Conservation (phyloP, 257 asterid genomes). For the Pogostemon cablin region DNA sequence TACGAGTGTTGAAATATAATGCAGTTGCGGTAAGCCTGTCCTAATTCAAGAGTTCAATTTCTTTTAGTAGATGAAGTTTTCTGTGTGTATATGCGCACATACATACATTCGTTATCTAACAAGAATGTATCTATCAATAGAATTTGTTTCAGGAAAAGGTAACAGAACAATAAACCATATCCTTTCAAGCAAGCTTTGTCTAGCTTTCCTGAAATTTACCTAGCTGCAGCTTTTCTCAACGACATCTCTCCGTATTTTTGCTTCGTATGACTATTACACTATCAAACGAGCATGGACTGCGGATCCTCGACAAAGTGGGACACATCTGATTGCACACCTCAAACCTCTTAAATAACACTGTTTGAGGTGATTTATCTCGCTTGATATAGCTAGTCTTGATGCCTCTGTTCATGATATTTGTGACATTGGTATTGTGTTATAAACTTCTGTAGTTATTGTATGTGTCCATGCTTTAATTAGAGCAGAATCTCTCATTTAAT, state of each 20-base stretch:
- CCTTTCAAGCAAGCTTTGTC: slow-evolving; percentile 75
- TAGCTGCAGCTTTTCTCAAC: slow-evolving; percentile 57
- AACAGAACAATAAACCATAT: slow-evolving; percentile 42
- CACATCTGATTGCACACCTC: slow-evolving; percentile 48
- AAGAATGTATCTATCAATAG: slow-evolving; percentile 57
- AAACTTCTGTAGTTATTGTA: too few relatives aligned
- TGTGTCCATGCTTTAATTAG: too few relatives aligned
- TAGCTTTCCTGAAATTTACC: slow-evolving; percentile 64
- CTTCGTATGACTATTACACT: slow-evolving; percentile 94
- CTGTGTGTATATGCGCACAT: background rate
- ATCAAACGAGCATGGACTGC: slow-evolving; percentile 86
- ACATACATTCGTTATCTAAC: too few relatives aligned
- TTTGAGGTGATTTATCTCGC: slow-evolving; percentile 14
- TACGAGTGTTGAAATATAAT: slow-evolving; percentile 44
- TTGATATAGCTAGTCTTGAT: background rate
- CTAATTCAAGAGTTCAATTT: background rate
- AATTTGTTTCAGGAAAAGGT: slow-evolving; percentile 39
- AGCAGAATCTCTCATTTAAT: too few relatives aligned
- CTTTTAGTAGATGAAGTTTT: background rate
- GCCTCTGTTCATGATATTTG: too few relatives aligned
- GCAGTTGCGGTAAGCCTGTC: slow-evolving; percentile 55
- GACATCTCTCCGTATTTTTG: slow-evolving; percentile 90
- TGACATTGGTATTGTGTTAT: too few relatives aligned
- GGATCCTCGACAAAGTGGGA: slow-evolving; percentile 62
- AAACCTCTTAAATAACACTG: slow-evolving; percentile 27